Evolutionary conservation across 805 yeast genomes (phyloP).

Genomic region (Dipodascus geniculatus): DNA sequence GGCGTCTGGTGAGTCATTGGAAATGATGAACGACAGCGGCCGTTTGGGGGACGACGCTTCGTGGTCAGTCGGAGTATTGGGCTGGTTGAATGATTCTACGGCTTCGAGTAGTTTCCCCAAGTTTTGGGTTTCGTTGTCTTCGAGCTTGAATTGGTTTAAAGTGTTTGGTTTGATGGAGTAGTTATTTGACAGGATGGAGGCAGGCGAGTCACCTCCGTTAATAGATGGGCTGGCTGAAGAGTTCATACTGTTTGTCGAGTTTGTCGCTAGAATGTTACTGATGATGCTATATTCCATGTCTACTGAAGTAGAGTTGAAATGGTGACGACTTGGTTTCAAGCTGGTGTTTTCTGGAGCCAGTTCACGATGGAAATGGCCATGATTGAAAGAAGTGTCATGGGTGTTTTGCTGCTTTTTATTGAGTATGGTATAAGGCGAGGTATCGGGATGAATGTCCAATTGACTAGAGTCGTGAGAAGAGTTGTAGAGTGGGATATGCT

Average conservation of each 20-base stretch:
- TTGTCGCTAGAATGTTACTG: slow-evolving; percentile 21
- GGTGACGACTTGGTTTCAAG: slow-evolving; percentile 8
- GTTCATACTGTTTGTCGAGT: no score
- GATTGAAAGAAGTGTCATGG: not conserved
- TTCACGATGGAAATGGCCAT: not conserved
- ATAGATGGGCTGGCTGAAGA: slow-evolving; percentile 1
- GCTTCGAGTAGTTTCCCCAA: slow-evolving; percentile 7
- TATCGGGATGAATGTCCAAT: not conserved
- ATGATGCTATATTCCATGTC: slow-evolving; percentile 26
- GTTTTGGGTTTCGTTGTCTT: not conserved
- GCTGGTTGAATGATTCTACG: slow-evolving; percentile 7
- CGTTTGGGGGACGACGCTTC: slow-evolving; percentile 13
- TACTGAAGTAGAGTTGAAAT: slow-evolving; percentile 25
- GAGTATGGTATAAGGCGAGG: not conserved
- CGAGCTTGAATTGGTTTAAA: slow-evolving; percentile 1
- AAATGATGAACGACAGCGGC: slow-evolving; percentile 19
- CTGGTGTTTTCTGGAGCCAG: not conserved
- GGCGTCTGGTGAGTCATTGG: slow-evolving; percentile 5
- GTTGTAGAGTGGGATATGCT: no score
- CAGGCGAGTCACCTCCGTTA: slow-evolving; percentile 1
- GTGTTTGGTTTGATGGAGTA: not conserved
- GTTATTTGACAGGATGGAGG: not conserved
- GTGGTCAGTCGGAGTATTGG: slow-evolving; percentile 8
- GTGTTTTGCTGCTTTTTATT: not conserved
- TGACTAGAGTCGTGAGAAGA: no score